phyloP scores from a whole-genome alignment of 257 asterid genomes.

The Parsonsia alboflavescens region DNA sequence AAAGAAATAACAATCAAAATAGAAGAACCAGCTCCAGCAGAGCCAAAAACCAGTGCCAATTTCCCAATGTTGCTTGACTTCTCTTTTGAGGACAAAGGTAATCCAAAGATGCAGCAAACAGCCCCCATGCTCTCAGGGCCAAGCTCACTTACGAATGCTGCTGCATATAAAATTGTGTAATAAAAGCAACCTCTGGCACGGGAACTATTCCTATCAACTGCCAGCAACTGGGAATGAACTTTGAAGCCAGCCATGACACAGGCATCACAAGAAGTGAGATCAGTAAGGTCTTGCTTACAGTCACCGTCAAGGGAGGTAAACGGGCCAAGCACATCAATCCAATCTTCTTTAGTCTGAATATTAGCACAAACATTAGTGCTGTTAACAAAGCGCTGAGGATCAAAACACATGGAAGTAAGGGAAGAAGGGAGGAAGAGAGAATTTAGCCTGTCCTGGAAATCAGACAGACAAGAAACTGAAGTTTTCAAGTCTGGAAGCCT shows the following conservation, averaged over 20 bases:
- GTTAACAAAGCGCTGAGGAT: slow-evolving; percentile 37
- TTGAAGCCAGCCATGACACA: slow-evolving; percentile 52
- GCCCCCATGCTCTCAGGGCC: slow-evolving; percentile 53
- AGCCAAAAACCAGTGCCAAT: slow-evolving; percentile 23
- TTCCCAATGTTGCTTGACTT: slow-evolving; percentile 4
- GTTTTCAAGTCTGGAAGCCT: slow-evolving; percentile 41
- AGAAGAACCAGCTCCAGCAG: slow-evolving; percentile 36
- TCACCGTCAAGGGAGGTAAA: slow-evolving; percentile 33
- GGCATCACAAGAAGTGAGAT: slow-evolving; percentile 39
- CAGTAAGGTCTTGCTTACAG: slow-evolving; percentile 33
- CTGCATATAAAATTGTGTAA: slow-evolving; percentile 54
- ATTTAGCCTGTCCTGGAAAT: slow-evolving; percentile 40
- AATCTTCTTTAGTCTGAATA: slow-evolving; percentile 39
- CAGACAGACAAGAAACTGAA: slow-evolving; percentile 46
- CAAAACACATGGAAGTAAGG: slow-evolving; percentile 40
- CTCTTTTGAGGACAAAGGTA: slow-evolving; percentile 29
- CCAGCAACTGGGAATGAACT: slow-evolving; percentile 39
- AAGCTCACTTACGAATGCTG: slow-evolving; percentile 40
- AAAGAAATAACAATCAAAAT: slow-evolving; percentile 18
- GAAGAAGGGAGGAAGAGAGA: slow-evolving; percentile 28
- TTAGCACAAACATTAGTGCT: slow-evolving; percentile 43
- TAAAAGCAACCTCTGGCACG: slow-evolving; percentile 47
- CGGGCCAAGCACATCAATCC: slow-evolving; percentile 31
- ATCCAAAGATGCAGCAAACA: slow-evolving; percentile 49
- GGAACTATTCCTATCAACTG: slow-evolving; percentile 32